Evolutionary conservation across 2,329 filamentous ascomycete genomes (phyloP).

Genomic region (Zymoseptoria brevis): DNA sequence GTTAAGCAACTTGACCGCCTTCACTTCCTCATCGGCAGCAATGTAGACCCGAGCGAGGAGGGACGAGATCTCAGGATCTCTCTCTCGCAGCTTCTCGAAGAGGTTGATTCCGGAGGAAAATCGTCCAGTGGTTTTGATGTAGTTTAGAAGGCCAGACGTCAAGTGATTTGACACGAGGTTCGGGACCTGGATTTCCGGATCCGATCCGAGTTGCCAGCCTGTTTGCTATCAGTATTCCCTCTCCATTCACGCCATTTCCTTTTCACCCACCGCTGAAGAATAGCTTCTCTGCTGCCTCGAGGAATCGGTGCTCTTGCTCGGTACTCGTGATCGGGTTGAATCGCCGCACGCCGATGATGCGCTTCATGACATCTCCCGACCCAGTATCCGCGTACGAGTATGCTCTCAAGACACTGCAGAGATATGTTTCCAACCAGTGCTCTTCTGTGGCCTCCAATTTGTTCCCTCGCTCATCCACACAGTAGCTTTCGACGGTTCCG

Average conservation of each 20-base stretch:
- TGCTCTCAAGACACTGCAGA: constrained; percentile 86
- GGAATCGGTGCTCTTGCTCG: constrained; percentile 93
- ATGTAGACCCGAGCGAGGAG: constrained; percentile 84
- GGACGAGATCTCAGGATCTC: constrained; percentile 90
- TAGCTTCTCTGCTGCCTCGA: constrained; percentile 85
- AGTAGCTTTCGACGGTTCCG: constrained; percentile 93
- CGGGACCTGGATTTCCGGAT: constrained; percentile 93
- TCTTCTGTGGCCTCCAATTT: constrained; percentile 89
- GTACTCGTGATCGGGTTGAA: constrained; percentile 98
- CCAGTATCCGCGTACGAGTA: constrained; percentile 97
- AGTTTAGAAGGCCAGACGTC: constrained; percentile 84
- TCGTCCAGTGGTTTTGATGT: constrained; percentile 89
- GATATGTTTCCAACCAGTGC: constrained; percentile 93
- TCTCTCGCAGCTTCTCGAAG: constrained; percentile 86
- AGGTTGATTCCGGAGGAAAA: constrained; percentile 94
- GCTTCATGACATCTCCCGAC: constrained; percentile 86
- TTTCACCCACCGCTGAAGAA: constrained; percentile 73
- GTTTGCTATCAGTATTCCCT: not conserved
- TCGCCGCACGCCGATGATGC: constrained; percentile 90
- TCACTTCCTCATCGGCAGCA: constrained; percentile 94
- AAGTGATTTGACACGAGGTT: constrained; percentile 95
- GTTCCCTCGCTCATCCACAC: constrained; percentile 91
- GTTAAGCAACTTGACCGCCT: constrained; percentile 79
- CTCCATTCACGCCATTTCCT: not conserved
- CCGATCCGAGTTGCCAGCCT: constrained; percentile 94